Percentiles rank a stretch among this genome's conserved stretches.
Evolutionary conservation across 495 filamentous ascomycete genomes (phyloP).

Genomic region (Entonaema liquescens): DNA sequence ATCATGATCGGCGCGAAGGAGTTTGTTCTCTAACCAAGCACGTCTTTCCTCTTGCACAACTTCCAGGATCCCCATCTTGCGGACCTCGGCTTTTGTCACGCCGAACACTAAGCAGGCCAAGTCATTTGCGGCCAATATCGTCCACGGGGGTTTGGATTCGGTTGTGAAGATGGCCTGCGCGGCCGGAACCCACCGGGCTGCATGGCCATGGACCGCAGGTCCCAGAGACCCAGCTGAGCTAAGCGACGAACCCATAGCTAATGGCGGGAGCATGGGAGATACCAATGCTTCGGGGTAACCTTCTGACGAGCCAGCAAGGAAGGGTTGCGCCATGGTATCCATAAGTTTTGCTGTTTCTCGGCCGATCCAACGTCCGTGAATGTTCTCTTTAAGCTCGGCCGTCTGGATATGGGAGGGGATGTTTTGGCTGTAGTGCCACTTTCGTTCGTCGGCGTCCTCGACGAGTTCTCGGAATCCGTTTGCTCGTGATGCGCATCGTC

Average conservation of each 20-base stretch:
- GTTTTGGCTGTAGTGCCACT: slow-evolving; percentile 62
- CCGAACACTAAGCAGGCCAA: slow-evolving; percentile 95
- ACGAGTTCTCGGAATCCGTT: slow-evolving; percentile 60
- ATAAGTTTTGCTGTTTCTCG: slow-evolving; percentile 80
- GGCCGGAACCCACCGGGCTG: slow-evolving; percentile 87
- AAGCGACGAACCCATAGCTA: slow-evolving; percentile 47
- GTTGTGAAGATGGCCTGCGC: slow-evolving; percentile 98
- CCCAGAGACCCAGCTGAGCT: slow-evolving; percentile 46
- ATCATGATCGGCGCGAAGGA: slow-evolving; percentile 64
- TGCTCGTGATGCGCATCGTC: slow-evolving; percentile 27
- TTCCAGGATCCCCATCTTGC: slow-evolving; percentile 93
- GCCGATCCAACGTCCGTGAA: slow-evolving; percentile 80
- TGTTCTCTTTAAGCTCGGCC: slow-evolving; percentile 83
- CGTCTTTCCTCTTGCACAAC: slow-evolving; percentile 88
- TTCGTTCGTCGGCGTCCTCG: slow-evolving; percentile 65
- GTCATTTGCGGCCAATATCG: slow-evolving; percentile 96
- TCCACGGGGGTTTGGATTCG: slow-evolving; percentile 87
- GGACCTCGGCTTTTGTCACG: slow-evolving; percentile 90
- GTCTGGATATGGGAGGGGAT: slow-evolving; percentile 64
- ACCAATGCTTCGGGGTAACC: slow-evolving; percentile 53
- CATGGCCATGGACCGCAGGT: slow-evolving; percentile 76
- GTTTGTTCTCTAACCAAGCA: slow-evolving; percentile 88
- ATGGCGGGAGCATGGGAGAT: slow-evolving; percentile 53
- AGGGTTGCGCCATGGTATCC: slow-evolving; percentile 89
- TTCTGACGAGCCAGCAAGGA: slow-evolving; percentile 60